Evolutionary conservation across 768 basidiomycete genomes (phyloP).

Genomic region (Agaricus subrufescens): DNA sequence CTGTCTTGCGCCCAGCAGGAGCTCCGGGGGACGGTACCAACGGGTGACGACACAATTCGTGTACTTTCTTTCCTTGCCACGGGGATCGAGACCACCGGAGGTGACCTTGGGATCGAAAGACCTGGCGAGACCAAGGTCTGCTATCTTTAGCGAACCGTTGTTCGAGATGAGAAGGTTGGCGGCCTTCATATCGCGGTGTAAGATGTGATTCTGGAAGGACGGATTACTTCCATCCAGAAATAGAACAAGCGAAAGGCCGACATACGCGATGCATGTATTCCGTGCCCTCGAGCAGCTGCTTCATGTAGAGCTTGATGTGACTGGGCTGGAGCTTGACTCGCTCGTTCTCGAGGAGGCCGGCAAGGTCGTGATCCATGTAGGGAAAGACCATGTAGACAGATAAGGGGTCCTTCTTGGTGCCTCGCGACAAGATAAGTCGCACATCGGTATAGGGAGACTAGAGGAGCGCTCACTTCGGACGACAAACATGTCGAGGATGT

Average conservation of each 20-base stretch:
- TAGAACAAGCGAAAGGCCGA: slow-evolving; percentile 12
- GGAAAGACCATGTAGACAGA: slow-evolving; percentile 99
- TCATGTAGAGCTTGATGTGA: slow-evolving; percentile 94
- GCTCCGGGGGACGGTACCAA: slow-evolving; percentile 93
- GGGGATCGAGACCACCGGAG: slow-evolving; percentile 33
- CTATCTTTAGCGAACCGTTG: slow-evolving; percentile 75
- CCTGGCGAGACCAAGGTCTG: slow-evolving; percentile 95
- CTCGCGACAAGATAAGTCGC: slow-evolving; percentile 24
- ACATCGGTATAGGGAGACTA: background rate
- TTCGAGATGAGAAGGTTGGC: slow-evolving; percentile 95
- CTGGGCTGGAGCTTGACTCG: slow-evolving; percentile 77
- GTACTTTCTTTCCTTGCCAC: slow-evolving; percentile 64
- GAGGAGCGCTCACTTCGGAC: slow-evolving; percentile 54
- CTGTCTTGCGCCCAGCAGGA: slow-evolving; percentile 81
- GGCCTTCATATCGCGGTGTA: slow-evolving; percentile 99
- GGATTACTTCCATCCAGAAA: slow-evolving; percentile 6
- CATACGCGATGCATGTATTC: slow-evolving; percentile 92
- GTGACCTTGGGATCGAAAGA: slow-evolving; percentile 56
- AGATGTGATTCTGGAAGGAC: slow-evolving; percentile 75
- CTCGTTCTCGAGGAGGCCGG: slow-evolving; percentile 89
- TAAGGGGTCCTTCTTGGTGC: slow-evolving; percentile 64
- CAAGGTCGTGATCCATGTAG: slow-evolving; percentile 99
- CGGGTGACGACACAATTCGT: slow-evolving; percentile 95
- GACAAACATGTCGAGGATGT: slow-evolving; percentile 91
- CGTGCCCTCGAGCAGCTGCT: slow-evolving; percentile 92